These are phyloP conservation scores for Plasmodium gonderi DNA, from an alignment of 169 alveolate genomes.

Conservation along the genomic window DNA sequence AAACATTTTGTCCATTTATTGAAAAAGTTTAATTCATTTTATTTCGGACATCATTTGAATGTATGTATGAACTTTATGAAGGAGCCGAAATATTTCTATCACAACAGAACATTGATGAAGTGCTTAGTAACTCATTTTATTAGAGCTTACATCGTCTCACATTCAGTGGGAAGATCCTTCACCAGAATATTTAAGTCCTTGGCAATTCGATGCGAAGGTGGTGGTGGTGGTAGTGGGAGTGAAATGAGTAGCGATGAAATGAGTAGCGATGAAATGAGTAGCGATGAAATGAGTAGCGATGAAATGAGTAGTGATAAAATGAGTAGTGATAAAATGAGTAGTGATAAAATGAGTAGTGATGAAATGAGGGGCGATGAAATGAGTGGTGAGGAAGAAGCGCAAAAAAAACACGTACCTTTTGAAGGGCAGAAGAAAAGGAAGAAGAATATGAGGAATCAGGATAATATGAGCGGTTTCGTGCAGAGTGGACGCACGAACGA, in stretches of 20 bases:
- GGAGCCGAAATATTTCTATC: constrained; percentile 46
- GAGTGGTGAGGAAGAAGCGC: neutral
- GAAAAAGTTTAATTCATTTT: constrained; percentile 55
- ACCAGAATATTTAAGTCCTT: constrained; percentile 16
- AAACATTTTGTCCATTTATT: constrained; percentile 37
- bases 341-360: neutral
- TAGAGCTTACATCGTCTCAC: constrained; percentile 28
- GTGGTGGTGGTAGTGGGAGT: constrained; percentile 4
- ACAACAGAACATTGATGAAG: constrained; percentile 20
- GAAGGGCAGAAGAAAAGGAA: neutral
- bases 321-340: neutral
- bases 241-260: too few species aligned
- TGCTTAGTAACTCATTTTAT: constrained; percentile 48
- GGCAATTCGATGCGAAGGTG: neutral
- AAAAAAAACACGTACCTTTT: neutral
- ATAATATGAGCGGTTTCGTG: neutral
- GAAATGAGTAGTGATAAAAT: neutral
- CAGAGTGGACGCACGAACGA: neutral
- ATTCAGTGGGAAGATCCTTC: neutral
- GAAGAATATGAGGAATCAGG: constrained; percentile 1
- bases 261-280: neutral
- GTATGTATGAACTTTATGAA: constrained; percentile 41
- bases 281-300: neutral
- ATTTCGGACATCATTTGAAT: constrained; percentile 49
- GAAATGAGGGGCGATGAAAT: neutral